A percentile compares a stretch with the other conserved stretches of the same genome.
These are phyloP conservation scores for Aristolochia contorta DNA, from an alignment of 164 flowering plant species.

Conservation along the genomic window DNA sequence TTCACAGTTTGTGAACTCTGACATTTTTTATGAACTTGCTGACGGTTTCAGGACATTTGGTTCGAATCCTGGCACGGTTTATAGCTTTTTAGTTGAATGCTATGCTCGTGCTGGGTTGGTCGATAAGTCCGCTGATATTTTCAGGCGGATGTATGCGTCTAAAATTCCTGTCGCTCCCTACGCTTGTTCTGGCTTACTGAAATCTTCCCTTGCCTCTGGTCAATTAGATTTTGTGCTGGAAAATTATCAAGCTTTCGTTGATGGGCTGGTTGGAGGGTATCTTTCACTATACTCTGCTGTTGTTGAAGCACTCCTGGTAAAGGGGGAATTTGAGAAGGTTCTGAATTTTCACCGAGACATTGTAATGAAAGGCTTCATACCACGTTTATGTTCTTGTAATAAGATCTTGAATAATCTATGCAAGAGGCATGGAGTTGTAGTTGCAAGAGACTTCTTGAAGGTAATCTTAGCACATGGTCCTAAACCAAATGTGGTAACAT, in stretches of 20 bases:
- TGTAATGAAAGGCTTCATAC: slow-evolving; percentile 19
- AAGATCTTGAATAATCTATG: slow-evolving; percentile 30
- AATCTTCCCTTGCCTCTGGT: slow-evolving; percentile 19
- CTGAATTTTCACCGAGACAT: slow-evolving; percentile 22
- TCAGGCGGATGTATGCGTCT: slow-evolving; percentile 12
- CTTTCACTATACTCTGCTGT: slow-evolving; percentile 22
- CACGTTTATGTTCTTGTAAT: slow-evolving; percentile 28
- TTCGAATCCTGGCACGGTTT: slow-evolving; percentile 20
- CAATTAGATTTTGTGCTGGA: slow-evolving; percentile 16
- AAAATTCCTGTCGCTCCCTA: slow-evolving; percentile 20
- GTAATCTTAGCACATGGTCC: slow-evolving; percentile 26
- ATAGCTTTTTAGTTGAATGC: slow-evolving; percentile 26
- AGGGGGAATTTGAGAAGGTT: slow-evolving; percentile 17
- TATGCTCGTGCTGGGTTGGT: slow-evolving; percentile 25
- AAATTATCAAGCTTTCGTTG: slow-evolving; percentile 11
- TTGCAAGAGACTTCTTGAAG: slow-evolving; percentile 23
- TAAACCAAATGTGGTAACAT: slow-evolving; percentile 32
- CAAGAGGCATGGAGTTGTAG: slow-evolving; percentile 9
- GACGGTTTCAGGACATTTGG: slow-evolving; percentile 19
- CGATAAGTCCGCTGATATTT: slow-evolving; percentile 18
- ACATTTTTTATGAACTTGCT: slow-evolving; percentile 14
- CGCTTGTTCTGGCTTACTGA: slow-evolving; percentile 18
- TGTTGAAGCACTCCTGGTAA: slow-evolving; percentile 22
- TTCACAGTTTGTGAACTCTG: slow-evolving; percentile 13
- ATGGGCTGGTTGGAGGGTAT: slow-evolving; percentile 5